These are phyloP conservation scores for Russula virescens DNA, from an alignment of 768 basidiomycete species.

Conservation along the genomic window DNA sequence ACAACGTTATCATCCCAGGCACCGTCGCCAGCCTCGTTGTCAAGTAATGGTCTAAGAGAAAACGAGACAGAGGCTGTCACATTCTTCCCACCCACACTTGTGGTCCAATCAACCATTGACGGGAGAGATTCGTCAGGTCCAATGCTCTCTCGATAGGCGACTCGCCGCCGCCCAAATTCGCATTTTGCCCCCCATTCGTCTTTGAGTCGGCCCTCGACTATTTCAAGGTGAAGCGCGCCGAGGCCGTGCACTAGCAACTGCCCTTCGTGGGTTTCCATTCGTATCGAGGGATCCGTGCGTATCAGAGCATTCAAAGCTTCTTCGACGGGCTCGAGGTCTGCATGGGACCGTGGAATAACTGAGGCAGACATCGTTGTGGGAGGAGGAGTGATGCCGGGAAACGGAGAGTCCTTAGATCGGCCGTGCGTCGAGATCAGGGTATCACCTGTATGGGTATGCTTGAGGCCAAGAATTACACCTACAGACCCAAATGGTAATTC, in stretches of 20 bases:
- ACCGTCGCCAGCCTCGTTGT: conserved; percentile 56
- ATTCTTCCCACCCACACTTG: conserved; percentile 55
- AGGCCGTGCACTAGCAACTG: conserved; percentile 81
- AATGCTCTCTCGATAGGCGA: conserved; percentile 70
- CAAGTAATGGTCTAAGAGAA: conserved; percentile 46
- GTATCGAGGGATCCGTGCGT: conserved; percentile 88
- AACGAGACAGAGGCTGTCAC: conserved; percentile 49
- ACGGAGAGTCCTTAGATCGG: conserved; percentile 33
- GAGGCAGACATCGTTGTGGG: conserved; percentile 83
- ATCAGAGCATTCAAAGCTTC: conserved; percentile 63
- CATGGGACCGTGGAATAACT: conserved; percentile 72
- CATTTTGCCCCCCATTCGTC: conserved; percentile 78
- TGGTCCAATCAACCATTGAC: conserved; percentile 48
- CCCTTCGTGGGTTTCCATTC: conserved; percentile 73
- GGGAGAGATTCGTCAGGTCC: conserved; percentile 29
- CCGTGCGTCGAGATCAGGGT: conserved; percentile 59
- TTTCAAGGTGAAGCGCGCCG: conserved; percentile 84
- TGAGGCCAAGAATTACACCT: conserved; percentile 78
- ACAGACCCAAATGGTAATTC: conserved; percentile 76
- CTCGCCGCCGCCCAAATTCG: conserved; percentile 69
- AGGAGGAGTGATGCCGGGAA: conserved; percentile 67
- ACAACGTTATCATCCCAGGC: conserved; percentile 77
- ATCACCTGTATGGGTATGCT: conserved; percentile 81
- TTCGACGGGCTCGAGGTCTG: conserved; percentile 73
- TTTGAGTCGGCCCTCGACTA: conserved; percentile 71